A percentile compares a stretch with the other conserved stretches of the same genome.
phyloP scores from a whole-genome alignment of 2,329 filamentous ascomycete genomes.

The Ophiostoma montium region DNA sequence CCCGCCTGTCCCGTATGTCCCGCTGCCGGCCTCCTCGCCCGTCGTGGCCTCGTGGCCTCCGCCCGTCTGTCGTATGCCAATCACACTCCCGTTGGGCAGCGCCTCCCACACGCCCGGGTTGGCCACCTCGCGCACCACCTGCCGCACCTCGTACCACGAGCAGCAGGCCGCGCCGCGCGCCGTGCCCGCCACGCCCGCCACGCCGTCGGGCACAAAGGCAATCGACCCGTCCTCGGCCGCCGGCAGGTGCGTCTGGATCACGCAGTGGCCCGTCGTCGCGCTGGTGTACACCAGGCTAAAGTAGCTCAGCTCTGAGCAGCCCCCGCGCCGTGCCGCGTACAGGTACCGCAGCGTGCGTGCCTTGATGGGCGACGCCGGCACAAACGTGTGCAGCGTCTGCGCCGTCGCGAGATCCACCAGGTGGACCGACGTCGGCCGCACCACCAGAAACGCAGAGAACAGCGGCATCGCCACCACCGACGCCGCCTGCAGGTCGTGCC shows the following conservation, averaged over 20 bases:
- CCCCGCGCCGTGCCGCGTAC: conserved; percentile 35
- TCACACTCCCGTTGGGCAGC: conserved; percentile 42
- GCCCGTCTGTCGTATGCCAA: conserved; percentile 39
- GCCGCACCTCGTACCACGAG: conserved; percentile 36
- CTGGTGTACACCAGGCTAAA: conserved; percentile 52
- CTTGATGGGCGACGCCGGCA: conserved; percentile 38
- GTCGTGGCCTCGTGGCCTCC: conserved; percentile 2
- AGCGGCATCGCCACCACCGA: conserved; percentile 45
- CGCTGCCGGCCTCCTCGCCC: not conserved
- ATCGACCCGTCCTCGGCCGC: conserved; percentile 23
- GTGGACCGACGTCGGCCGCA: conserved; percentile 40
- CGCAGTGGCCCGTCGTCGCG: conserved; percentile 43
- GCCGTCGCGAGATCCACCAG: conserved; percentile 45
- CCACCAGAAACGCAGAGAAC: conserved; percentile 46
- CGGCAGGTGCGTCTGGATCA: conserved; percentile 50
- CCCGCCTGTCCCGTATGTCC: no score
- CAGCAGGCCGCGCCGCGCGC: conserved; percentile 31
- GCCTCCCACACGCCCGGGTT: conserved; percentile 53
- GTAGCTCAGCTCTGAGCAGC: conserved; percentile 32
- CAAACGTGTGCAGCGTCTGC: conserved; percentile 46
- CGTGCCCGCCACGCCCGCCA: conserved; percentile 20
- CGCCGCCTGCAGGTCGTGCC: conserved; percentile 30
- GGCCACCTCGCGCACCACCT: conserved; percentile 37
- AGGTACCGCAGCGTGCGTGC: conserved; percentile 46
- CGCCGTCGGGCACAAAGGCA: not conserved